Evolutionary conservation across 208 protist species (phyloP).

Genomic region (Wallacemonas rigidus): DNA sequence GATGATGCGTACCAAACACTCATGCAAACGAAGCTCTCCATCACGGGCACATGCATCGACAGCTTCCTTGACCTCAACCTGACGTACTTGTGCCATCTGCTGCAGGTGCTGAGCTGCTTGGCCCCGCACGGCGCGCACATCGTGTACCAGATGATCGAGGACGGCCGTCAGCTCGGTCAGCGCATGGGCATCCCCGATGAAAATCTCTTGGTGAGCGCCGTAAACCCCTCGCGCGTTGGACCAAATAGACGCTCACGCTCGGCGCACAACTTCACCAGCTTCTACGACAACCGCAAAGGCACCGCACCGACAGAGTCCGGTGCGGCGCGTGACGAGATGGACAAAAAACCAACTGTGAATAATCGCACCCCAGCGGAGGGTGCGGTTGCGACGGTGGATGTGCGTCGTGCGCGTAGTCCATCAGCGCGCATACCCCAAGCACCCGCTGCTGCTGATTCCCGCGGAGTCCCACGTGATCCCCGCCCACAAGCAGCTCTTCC

Average conservation of each 20-base stretch:
- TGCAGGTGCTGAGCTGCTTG: constrained; percentile 46
- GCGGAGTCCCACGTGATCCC: not conserved
- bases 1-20: constrained; percentile 43
- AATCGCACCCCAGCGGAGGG: not conserved
- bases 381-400: not conserved
- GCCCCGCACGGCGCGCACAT: constrained; percentile 35
- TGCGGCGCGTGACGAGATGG: not conserved
- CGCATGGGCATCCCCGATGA: constrained; percentile 31
- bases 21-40: constrained; percentile 42
- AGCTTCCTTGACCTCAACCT: constrained; percentile 50
- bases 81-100: constrained; percentile 34
- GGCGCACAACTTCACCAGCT: constrained; percentile 47
- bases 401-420: constrained; percentile 9
- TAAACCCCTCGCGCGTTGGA: not conserved
- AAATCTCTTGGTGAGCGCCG: constrained; percentile 20
- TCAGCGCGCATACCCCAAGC: constrained; percentile 1
- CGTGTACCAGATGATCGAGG: constrained; percentile 31
- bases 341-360: not conserved
- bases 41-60: constrained; percentile 44
- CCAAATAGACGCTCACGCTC: constrained; percentile 3
- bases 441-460: not conserved
- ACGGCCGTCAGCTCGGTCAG: constrained; percentile 17
- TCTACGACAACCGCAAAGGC: constrained; percentile 26
- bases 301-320: not conserved
- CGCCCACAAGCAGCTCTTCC: not conserved